A percentile compares a stretch with the other conserved stretches of the same genome.
Evolutionary conservation across 1,139 yeast species (phyloP).

Genomic region (Sugiyamaella castrensis): DNA sequence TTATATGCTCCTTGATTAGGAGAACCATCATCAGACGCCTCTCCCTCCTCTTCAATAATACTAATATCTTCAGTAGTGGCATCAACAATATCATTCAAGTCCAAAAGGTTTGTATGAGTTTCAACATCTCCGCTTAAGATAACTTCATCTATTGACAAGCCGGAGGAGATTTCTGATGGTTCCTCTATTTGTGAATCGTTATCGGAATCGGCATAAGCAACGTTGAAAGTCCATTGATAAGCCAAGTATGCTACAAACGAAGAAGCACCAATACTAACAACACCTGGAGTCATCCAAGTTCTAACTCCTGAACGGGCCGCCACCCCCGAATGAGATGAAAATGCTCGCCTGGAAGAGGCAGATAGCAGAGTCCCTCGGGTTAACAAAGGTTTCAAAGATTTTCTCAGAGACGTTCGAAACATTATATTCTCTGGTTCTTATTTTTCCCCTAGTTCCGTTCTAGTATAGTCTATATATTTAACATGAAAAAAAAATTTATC

Average conservation of each 20-base stretch:
- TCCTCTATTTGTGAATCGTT: neutral
- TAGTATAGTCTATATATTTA: too few species aligned
- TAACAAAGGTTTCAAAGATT: neutral
- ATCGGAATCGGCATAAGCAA: constrained; percentile 16
- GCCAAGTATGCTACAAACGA: constrained; percentile 12
- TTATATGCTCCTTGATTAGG: constrained; percentile 67
- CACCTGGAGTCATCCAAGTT: neutral
- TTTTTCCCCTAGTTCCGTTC: too few species aligned
- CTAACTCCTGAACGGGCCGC: neutral
- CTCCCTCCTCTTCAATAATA: constrained; percentile 4
- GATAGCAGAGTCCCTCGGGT: neutral
- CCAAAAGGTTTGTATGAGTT: constrained; percentile 14
- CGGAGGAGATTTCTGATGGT: neutral
- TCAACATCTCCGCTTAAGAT: constrained; percentile 10
- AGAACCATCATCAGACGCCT: constrained; percentile 15
- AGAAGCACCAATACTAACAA: constrained; percentile 5
- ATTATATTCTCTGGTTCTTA: neutral
- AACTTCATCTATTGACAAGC: constrained; percentile 1
- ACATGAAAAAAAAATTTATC: too few species aligned
- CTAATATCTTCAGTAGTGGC: constrained; percentile 12
- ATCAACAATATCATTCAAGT: constrained; percentile 14
- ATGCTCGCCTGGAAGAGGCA: constrained; percentile 1
- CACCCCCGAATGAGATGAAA: constrained; percentile 5
- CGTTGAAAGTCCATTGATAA: constrained; percentile 5
- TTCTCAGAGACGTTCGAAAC: constrained; percentile 1